Percentiles rank a stretch among this genome's conserved stretches.
These are phyloP conservation scores for Jaenimonas drosophilae DNA, from an alignment of 208 protist species.

Conservation along the genomic window DNA sequence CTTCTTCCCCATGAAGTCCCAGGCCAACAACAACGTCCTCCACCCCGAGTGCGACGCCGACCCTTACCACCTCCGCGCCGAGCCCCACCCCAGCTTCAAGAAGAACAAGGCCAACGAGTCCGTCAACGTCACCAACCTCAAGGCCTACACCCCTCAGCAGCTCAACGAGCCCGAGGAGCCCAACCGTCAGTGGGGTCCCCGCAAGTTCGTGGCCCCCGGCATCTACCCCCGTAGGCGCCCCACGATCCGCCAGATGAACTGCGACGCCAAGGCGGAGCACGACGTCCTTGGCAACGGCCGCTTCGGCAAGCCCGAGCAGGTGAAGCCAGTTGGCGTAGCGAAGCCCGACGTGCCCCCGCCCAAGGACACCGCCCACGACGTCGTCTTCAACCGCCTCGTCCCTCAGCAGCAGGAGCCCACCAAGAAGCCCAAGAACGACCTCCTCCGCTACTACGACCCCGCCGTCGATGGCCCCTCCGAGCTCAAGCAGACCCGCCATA, in stretches of 20 bases:
- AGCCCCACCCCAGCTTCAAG: slow-evolving; percentile 19
- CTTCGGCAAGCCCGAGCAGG: slow-evolving; percentile 30
- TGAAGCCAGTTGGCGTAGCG: slow-evolving; percentile 22
- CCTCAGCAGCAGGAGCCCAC: slow-evolving; percentile 6
- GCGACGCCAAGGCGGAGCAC: slow-evolving; percentile 54
- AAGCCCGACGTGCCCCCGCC: slow-evolving; percentile 31
- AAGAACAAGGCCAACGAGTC: slow-evolving; percentile 58
- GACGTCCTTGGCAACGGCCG: slow-evolving; percentile 70
- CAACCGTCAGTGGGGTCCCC: slow-evolving; percentile 34
- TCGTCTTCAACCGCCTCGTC: slow-evolving; percentile 6
- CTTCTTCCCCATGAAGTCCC: slow-evolving; percentile 11
- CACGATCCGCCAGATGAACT: slow-evolving; percentile 42
- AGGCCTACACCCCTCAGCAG: slow-evolving; percentile 46
- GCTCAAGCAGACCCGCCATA: slow-evolving; percentile 7
- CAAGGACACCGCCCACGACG: slow-evolving; percentile 23
- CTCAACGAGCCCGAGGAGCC: slow-evolving; percentile 42
- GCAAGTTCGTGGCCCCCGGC: slow-evolving; percentile 31
- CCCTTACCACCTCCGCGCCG: background rate
- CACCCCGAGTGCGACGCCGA: background rate
- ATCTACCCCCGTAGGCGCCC: slow-evolving; percentile 30
- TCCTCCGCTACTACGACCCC: slow-evolving; percentile 59
- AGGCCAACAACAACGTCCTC: background rate
- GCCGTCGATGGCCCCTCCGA: slow-evolving; percentile 27
- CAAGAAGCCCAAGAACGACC: slow-evolving; percentile 15
- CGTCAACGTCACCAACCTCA: slow-evolving; percentile 64